These are phyloP conservation scores for Mycena belliarum DNA, from an alignment of 768 basidiomycete species.

Conservation along the genomic window DNA sequence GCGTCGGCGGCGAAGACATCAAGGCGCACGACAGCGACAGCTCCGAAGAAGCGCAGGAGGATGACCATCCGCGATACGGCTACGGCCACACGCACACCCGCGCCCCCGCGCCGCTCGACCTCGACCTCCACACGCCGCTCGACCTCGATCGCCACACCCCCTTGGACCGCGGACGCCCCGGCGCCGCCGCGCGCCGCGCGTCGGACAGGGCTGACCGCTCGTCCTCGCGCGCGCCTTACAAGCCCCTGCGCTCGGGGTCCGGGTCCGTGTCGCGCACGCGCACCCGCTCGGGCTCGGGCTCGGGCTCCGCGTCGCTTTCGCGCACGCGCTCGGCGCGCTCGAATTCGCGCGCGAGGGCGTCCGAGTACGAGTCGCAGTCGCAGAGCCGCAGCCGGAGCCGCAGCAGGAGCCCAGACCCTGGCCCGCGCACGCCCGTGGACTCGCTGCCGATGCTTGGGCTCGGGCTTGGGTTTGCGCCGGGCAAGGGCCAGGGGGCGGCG, in stretches of 20 bases:
- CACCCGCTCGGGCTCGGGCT: background rate
- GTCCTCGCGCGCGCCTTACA: constrained; percentile 16
- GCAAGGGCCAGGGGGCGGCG: background rate
- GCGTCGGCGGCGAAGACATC: constrained; percentile 59
- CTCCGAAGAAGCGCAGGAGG: no score
- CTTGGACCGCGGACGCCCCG: constrained; percentile 12
- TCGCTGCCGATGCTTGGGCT: constrained; percentile 5
- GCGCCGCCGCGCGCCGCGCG: constrained; percentile 8
- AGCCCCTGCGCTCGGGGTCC: background rate
- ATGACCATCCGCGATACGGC: no score
- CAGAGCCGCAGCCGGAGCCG: constrained; percentile 9
- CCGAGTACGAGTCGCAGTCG: background rate
- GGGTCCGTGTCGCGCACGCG: background rate
- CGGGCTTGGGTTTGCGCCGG: constrained; percentile 10
- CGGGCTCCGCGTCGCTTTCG: background rate
- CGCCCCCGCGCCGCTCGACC: background rate
- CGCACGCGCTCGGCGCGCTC: background rate
- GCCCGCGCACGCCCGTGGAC: constrained; percentile 19
- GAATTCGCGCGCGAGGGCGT: background rate
- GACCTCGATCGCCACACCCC: background rate
- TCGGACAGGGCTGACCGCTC: constrained; percentile 13
- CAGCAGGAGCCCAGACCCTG: constrained; percentile 7
- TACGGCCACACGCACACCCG: background rate
- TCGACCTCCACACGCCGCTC: background rate
- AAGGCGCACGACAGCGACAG: background rate